Base-by-base conservation (phyloP, 805 yeast species). In the Candida palmyrensis region DNA sequence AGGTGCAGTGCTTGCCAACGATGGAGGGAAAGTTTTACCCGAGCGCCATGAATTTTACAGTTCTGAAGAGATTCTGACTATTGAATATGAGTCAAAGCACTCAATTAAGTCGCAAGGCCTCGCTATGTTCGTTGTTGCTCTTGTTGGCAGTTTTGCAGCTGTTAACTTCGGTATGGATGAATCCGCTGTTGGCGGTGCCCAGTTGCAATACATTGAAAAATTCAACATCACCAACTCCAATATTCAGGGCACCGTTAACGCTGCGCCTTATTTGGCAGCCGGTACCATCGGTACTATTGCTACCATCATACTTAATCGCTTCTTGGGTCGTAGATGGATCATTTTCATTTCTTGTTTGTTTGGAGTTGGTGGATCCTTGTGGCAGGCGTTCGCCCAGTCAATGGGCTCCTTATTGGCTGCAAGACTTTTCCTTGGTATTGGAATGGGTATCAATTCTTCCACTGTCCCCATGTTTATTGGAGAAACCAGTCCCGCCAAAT, bases 101-200 rank as follows among this genome's bases (percentile, higher is more conserved):
- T n/a, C n/a, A n/a, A n/a, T n/a, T n/a, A n/a, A n/a, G n/a, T n/a
- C n/a, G n/a, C n/a, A n/a, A n/a, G n/a, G n/a, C n/a, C n/a, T n/a
- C n/a, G n/a, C n/a, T n/a, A n/a, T n/a, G n/a, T n/a, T n/a, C n/a
- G n/a, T n/a, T n/a, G n/a, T n/a, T n/a, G n/a, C n/a, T n/a, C n/a
- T n/a, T n/a, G n/a, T n/a, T n/a, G n/a, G n/a, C n/a, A n/a, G 25
- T 13, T 32, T 29, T 32, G 42, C 42, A 14, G 33, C 40, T 3
- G 37, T 39, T 12, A 28, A 33, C 5, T 20, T 22, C n/a, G 47
- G 48, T 2, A 38, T 34, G 38, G 48, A 44, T 23, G 47, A 44
- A 32, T 44, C 48, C n/a, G 41, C 39, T 8, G 39, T 44, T 3
- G 42, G 43, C 12, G 48, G 48, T 9, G 48, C 48, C 2, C 40